Evolutionary conservation across 306 rosid genomes (phyloP).

Genomic region (Elaeagnus macrophylla): DNA sequence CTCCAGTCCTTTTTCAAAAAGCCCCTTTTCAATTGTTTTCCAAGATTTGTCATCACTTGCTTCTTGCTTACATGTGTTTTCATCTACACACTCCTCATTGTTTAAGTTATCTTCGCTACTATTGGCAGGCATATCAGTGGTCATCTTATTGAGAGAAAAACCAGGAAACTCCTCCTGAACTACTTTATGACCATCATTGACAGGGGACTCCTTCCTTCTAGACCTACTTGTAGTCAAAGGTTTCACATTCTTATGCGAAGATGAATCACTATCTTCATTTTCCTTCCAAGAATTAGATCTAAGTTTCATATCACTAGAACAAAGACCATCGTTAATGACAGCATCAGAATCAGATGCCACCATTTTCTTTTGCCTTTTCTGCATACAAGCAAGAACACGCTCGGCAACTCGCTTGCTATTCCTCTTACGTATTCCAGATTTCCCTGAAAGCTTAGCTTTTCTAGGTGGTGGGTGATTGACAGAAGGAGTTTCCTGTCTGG

Average conservation of each 20-base stretch:
- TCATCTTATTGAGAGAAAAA: conserved; percentile 48
- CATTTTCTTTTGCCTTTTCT: conserved; percentile 79
- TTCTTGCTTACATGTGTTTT: conserved; percentile 61
- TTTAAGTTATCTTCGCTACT: conserved; percentile 58
- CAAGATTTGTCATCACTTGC: conserved; percentile 55
- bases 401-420: conserved; percentile 98
- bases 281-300: conserved; percentile 36
- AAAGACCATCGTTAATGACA: conserved; percentile 46
- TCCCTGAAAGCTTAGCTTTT: conserved; percentile 51
- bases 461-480: conserved; percentile 42
- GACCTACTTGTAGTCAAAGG: conserved; percentile 30
- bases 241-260: conserved; percentile 31
- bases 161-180: conserved; percentile 49
- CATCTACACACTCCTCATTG: conserved; percentile 67
- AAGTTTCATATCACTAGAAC: conserved; percentile 34
- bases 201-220: conserved; percentile 33
- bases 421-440: conserved; percentile 57
- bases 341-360: conserved; percentile 74
- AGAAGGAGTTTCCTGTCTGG: conserved; percentile 45
- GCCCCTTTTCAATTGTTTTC: conserved; percentile 80
- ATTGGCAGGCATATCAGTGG: conserved; percentile 40
- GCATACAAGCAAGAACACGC: conserved; percentile 80
- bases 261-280: conserved; percentile 36
- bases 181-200: conserved; percentile 20
- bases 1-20: conserved; percentile 85